Percentiles rank a stretch among this genome's conserved stretches.
Conservation (phyloP, 805 yeast species). For the Yarrowia bubula region DNA sequence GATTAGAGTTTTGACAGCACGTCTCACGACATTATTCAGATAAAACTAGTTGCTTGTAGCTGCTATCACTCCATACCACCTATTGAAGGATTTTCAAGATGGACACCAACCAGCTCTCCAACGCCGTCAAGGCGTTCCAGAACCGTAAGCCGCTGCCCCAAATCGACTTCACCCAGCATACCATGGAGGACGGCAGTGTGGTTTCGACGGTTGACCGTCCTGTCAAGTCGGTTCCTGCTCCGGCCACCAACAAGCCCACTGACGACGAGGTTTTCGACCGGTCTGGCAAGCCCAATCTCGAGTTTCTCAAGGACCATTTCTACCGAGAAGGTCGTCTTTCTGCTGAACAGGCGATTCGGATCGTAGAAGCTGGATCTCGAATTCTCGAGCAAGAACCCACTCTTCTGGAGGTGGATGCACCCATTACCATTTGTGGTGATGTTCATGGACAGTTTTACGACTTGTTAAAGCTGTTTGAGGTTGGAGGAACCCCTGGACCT, state of each 20-base stretch:
- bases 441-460: constrained; percentile 97
- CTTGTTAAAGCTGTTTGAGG: constrained; percentile 71
- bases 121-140: constrained; percentile 41
- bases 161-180: constrained; percentile 47
- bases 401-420: constrained; percentile 77
- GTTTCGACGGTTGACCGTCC: constrained; percentile 58
- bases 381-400: constrained; percentile 72
- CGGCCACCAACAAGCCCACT: constrained; percentile 61
- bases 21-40: background rate
- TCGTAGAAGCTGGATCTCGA: constrained; percentile 62
- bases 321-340: constrained; percentile 75
- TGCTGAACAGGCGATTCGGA: constrained; percentile 66
- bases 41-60: background rate
- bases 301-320: constrained; percentile 70
- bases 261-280: constrained; percentile 64
- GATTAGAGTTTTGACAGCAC: constrained; percentile 5
- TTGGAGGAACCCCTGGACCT: constrained; percentile 68
- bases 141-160: constrained; percentile 37
- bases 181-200: constrained; percentile 57
- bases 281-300: constrained; percentile 61
- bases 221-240: constrained; percentile 59
- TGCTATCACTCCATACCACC: too few species aligned
- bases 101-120: constrained; percentile 41
- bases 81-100: background rate
- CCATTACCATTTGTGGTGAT: constrained; percentile 95